Evolutionary conservation across 768 basidiomycete genomes (phyloP).

Genomic region (Leccinum incarnatum): DNA sequence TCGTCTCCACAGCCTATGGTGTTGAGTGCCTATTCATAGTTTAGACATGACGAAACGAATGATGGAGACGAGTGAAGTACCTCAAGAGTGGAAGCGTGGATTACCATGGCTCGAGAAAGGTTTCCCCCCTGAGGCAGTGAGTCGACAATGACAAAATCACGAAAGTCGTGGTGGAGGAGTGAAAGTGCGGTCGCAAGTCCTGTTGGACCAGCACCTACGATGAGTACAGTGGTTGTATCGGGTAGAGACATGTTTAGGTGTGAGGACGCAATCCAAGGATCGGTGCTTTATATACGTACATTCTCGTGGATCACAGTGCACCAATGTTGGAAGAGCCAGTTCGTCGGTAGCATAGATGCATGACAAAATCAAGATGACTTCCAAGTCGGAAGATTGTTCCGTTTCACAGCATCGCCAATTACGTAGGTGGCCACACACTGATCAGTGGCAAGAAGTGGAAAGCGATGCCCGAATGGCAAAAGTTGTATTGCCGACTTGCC

Average conservation of each 20-base stretch:
- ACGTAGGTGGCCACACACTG: not conserved
- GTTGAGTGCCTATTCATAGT: conserved; percentile 43
- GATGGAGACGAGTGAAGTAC: conserved; percentile 24
- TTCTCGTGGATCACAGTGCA: not conserved
- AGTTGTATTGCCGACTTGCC: not conserved
- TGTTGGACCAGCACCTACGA: conserved; percentile 50
- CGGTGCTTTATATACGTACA: not conserved
- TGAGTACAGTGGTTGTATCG: conserved; percentile 39
- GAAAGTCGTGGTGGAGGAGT: conserved; percentile 39
- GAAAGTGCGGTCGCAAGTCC: conserved; percentile 48
- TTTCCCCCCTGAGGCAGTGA: conserved; percentile 30
- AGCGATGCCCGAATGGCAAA: not conserved
- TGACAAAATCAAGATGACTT: not conserved
- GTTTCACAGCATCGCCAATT: not conserved
- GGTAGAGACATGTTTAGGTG: conserved; percentile 28
- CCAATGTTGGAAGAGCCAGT: not conserved
- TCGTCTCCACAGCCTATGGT: conserved; percentile 40
- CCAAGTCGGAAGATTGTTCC: not conserved
- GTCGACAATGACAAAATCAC: conserved; percentile 46
- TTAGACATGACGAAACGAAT: conserved; percentile 24
- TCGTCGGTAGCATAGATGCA: not conserved
- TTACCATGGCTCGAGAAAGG: conserved; percentile 42
- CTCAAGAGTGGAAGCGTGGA: conserved; percentile 55
- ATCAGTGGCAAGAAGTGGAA: not conserved
- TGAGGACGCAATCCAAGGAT: not conserved